Percentiles rank a stretch among this genome's conserved stretches.
phyloP scores from a whole-genome alignment of 2,329 filamentous ascomycete genomes.

The Beauveria asiatica region DNA sequence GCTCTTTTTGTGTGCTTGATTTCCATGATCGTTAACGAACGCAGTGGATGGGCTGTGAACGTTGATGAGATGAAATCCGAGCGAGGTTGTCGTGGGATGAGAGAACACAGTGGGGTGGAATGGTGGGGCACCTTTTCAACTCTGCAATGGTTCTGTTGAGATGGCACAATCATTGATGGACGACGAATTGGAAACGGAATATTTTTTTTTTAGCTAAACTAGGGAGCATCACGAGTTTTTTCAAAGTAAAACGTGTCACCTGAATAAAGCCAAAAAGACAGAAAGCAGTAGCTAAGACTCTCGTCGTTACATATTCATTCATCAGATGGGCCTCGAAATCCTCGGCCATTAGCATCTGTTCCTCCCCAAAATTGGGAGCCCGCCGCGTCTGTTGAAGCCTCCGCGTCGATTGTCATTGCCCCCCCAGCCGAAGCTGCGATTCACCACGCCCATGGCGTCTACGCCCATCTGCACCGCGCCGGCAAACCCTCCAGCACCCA shows the following conservation, averaged over 20 bases:
- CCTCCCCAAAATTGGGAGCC: neutral
- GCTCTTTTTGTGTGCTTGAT: slow-evolving; percentile 47
- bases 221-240: too few relatives aligned
- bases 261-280: neutral
- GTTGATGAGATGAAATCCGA: neutral
- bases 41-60: neutral
- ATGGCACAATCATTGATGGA: too few relatives aligned
- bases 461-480: slow-evolving; percentile 40
- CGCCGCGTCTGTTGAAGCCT: neutral
- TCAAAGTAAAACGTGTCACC: too few relatives aligned
- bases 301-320: neutral
- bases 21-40: slow-evolving; percentile 16
- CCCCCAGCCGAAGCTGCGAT: slow-evolving; percentile 48
- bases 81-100: neutral
- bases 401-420: slow-evolving; percentile 19
- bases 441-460: slow-evolving; percentile 42
- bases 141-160: too few relatives aligned
- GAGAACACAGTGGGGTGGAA: neutral
- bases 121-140: neutral
- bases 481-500: slow-evolving; percentile 30
- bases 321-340: neutral
- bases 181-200: too few relatives aligned
- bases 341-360: slow-evolving; percentile 13
- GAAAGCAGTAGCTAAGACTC: neutral
- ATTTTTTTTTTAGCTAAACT: too few relatives aligned